Evolutionary conservation across 2,329 filamentous ascomycete genomes (phyloP), one percentile per base, ranked within the genome.

Genomic region (Hypocrella siamensis): DNA sequence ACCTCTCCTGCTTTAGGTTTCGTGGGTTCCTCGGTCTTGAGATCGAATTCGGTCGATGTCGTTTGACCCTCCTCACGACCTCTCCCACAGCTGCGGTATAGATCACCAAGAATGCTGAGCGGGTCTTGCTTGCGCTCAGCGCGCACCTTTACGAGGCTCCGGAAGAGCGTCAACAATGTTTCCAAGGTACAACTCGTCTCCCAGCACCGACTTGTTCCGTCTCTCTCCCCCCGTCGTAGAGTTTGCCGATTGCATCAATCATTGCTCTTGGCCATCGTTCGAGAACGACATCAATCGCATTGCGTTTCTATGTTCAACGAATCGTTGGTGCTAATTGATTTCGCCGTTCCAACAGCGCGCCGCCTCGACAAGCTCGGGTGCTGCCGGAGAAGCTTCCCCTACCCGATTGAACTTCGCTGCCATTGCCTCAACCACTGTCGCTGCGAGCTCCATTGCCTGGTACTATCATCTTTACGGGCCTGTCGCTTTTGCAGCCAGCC

Each of bases 391-490:
- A 53, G 56, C 59, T 40, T 79, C 82, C 49, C 69, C 80, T 49
- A 77, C 81, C 60, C 77, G 78, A 61, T 69, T 90, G 59, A 94
- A 88, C 62, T 68, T 86, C 49, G 80, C 86, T 55, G 84, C 83
- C 53, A 73, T 75, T 51, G 82, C 81, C 54, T 86, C 90, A 47
- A 93, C 85, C 47, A 75, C 79, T 48, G 70, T 85, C 53, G 84
- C 88, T 49, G 67, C 83, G 60, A 86, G 85, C 49, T 88, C 88
- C 45, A 76, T 88, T 51, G 86, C 83, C 48, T 96, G 86, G 85
- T 96, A 94, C 67, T 93, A 88, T 61, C 84, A 93, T 63, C 77
- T 93, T 48, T 96, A 93, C 61, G 90, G 86, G 52, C 75, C 82
- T 49, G 76, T 80, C 49, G 79, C 82, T 40, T 74, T 84, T 60